These are phyloP conservation scores for Peronospora belbahrii DNA, from an alignment of 352 stramenopile genomes.

Conservation along the genomic window DNA sequence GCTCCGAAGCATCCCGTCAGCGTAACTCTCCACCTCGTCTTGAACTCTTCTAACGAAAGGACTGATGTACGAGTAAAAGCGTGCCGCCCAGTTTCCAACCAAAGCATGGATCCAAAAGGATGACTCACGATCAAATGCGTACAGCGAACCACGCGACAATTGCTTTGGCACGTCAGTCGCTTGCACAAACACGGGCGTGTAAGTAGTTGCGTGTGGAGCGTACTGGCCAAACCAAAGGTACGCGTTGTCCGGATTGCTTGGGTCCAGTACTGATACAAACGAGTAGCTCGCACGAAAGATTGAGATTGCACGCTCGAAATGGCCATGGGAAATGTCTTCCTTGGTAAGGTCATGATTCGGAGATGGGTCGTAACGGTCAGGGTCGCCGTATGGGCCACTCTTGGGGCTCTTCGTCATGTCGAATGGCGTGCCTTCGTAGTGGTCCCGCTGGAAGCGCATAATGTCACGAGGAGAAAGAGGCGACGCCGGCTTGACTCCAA, in stretches of 20 bases:
- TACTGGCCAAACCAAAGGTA: conserved; percentile 88
- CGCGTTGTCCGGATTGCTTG: conserved; percentile 46
- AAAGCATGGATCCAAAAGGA: conserved; percentile 74
- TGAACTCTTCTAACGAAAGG: conserved; percentile 55
- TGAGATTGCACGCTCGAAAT: conserved; percentile 90
- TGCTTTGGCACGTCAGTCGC: conserved; percentile 38
- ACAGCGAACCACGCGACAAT: conserved; percentile 50
- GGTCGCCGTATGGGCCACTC: conserved; percentile 85
- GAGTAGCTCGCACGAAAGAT: conserved; percentile 91
- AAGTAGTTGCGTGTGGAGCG: conserved; percentile 80
- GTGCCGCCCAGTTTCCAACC: conserved; percentile 80
- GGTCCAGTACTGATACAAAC: conserved; percentile 66
- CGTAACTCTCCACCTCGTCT: conserved; percentile 44
- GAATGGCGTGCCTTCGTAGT: conserved; percentile 90
- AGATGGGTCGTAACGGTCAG: conserved; percentile 79
- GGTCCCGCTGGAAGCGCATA: conserved; percentile 88
- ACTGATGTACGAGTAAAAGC: conserved; percentile 65
- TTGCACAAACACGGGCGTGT: conserved; percentile 85
- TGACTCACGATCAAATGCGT: conserved; percentile 50
- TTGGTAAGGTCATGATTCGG: conserved; percentile 39
- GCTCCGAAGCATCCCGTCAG: conserved; percentile 27
- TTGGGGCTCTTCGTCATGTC: conserved; percentile 76
- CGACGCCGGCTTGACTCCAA: conserved; percentile 60
- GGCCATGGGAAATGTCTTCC: conserved; percentile 42
- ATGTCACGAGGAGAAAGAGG: conserved; percentile 76